phyloP scores from a whole-genome alignment of 1,284 basidiomycete species.

The Sanghuangporus baumii region DNA sequence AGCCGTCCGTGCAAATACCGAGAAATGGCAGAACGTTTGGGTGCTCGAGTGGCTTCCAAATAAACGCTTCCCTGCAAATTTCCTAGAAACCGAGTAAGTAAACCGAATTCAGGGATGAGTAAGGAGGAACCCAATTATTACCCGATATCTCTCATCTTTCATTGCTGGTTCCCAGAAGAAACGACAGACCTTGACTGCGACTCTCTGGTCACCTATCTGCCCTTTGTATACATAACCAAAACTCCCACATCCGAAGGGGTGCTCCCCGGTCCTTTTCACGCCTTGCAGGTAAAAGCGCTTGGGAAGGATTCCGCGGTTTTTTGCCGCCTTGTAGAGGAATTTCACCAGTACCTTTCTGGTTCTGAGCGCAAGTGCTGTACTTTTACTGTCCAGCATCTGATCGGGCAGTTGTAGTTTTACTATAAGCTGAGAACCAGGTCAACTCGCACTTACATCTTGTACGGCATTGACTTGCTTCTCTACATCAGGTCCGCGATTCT shows the following conservation, averaged over 20 bases:
- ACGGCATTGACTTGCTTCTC: background rate
- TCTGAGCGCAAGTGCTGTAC: background rate
- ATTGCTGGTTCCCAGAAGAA: background rate
- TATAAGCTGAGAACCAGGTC: background rate
- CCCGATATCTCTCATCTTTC: background rate
- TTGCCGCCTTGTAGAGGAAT: background rate
- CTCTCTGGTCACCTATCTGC: background rate
- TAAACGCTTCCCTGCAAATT: too few relatives aligned
- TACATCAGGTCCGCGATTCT: too few relatives aligned
- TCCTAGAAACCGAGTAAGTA: background rate
- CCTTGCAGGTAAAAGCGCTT: background rate
- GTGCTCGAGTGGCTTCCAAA: background rate
- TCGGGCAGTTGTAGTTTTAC: background rate
- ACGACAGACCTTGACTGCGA: background rate
- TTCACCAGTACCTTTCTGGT: background rate
- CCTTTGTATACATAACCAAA: background rate
- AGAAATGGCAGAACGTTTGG: conserved; percentile 1
- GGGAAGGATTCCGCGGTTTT: background rate
- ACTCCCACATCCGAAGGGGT: background rate
- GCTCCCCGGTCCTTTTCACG: background rate
- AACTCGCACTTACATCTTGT: background rate
- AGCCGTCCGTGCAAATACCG: background rate
- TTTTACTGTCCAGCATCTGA: background rate
- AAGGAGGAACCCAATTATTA: background rate
- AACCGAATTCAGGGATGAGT: background rate